Base-by-base conservation (phyloP, 163 green algal genomes). In the Volvox carteri region DNA sequence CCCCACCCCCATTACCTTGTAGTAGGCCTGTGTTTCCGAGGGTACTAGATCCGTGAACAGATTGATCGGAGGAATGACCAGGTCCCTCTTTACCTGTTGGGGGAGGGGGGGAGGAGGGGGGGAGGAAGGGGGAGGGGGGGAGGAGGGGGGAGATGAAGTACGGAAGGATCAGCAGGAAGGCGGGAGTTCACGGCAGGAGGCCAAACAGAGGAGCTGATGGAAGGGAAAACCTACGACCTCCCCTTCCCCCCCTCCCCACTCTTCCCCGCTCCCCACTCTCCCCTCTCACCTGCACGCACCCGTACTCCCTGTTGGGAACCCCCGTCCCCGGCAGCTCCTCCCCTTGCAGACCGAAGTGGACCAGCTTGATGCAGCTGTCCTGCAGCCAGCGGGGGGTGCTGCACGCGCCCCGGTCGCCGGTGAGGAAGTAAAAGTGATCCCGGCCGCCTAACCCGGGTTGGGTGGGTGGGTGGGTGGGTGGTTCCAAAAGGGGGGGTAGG, bases 351-450 rank as follows among this genome's bases (percentile, higher is more conserved):
- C 86, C 86, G 37, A 87, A 91, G 86, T 91, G 86, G 48, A 91
- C 86, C 52, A 91, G 5, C 75, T 90, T 90, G 50, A 91, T 91
- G 50, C 28, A n/a, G 5, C 9, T n/a, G 72, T 84, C 84, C 72
- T 89, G 84, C 68, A 88, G 60, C 84, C 54, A 78, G 11, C 67
- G 50, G 2, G 77, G 50, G 25, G 78, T 39, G 37, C 73, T n/a
- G 78, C 86, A 91, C 1, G 78, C 65, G 65, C 75, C 78, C 0
- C 86, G 67, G n/a, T 91, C 86, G 12, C 78, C 78, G 7, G 78
- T 78, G 37, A 91, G 50, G 37, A 86, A 91, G 41, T 58, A 87
- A 44, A 91, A 91, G 67, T 91, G 86, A 78, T 91, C 86, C 30
- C 62, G 48, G 30, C 86, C 86, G 52, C 75, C 86, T 91, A 79